Evolutionary conservation across 2,329 filamentous ascomycete genomes (phyloP).

Genomic region (Monilinia fructigena): DNA sequence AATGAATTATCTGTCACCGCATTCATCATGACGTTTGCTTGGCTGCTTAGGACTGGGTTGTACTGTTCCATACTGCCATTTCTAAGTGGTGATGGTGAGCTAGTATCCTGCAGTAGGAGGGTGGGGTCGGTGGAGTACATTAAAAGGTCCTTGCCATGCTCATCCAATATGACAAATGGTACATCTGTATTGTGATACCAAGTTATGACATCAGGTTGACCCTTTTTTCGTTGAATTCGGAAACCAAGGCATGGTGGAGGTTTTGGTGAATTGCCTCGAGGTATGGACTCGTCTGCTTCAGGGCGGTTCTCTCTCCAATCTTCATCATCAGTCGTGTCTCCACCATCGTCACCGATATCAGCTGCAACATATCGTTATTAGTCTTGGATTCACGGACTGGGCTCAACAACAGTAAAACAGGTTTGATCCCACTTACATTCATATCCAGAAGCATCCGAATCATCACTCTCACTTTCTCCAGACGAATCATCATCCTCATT

Average conservation of each 20-base stretch:
- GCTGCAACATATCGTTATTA: constrained; percentile 41
- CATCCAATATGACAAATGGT: constrained; percentile 46
- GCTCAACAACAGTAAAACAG: neutral
- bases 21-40: constrained; percentile 76
- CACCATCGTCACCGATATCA: constrained; percentile 40
- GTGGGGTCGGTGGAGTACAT: constrained; percentile 44
- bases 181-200: constrained; percentile 40
- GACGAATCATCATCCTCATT: constrained; percentile 8
- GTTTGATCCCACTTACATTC: constrained; percentile 18
- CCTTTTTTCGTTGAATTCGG: constrained; percentile 21
- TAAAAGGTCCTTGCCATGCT: constrained; percentile 43
- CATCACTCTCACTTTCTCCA: constrained; percentile 14
- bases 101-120: constrained; percentile 29
- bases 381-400: neutral
- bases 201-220: constrained; percentile 39
- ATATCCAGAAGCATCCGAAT: constrained; percentile 19
- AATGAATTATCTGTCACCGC: constrained; percentile 44
- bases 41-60: constrained; percentile 61
- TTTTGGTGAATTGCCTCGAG: constrained; percentile 10
- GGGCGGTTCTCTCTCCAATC: constrained; percentile 21
- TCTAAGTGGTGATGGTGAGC: constrained; percentile 18
- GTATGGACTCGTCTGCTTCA: neutral
- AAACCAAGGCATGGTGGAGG: constrained; percentile 22
- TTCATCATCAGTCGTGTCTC: constrained; percentile 21
- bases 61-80: constrained; percentile 23